A percentile compares a stretch with the other conserved stretches of the same genome.
Conservation (phyloP, 2,329 filamentous ascomycete genomes). For the Zasmidium citrigriseum region DNA sequence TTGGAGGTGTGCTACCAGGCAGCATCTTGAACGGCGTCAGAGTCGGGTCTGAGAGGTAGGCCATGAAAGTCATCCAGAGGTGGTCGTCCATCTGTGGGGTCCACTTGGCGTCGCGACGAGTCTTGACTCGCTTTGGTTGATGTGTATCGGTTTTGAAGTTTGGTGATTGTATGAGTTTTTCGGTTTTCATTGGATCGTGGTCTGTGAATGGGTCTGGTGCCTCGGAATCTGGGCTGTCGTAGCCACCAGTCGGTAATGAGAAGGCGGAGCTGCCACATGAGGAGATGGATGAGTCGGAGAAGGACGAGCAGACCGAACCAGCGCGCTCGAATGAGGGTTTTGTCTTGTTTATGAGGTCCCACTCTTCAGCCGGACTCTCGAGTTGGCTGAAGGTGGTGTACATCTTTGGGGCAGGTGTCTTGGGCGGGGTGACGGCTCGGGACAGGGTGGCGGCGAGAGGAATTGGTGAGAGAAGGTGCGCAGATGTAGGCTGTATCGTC, state of each 20-base stretch:
- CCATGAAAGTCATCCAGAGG: slow-evolving; percentile 66
- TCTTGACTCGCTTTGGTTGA: slow-evolving; percentile 45
- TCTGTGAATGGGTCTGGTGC: slow-evolving; percentile 55
- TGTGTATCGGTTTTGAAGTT: slow-evolving; percentile 25
- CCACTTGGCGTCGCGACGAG: slow-evolving; percentile 50
- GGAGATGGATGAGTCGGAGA: slow-evolving; percentile 64
- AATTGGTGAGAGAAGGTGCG: slow-evolving; percentile 46
- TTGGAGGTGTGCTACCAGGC: slow-evolving; percentile 62
- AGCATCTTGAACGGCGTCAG: slow-evolving; percentile 69
- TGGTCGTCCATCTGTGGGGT: slow-evolving; percentile 66
- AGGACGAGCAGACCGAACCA: slow-evolving; percentile 58
- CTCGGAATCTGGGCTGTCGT: slow-evolving; percentile 63
- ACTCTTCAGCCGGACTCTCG: slow-evolving; percentile 31
- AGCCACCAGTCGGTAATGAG: slow-evolving; percentile 50
- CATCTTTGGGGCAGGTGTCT: slow-evolving; percentile 45
- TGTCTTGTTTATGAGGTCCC: slow-evolving; percentile 34
- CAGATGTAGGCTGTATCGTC: slow-evolving; percentile 30
- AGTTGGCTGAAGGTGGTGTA: slow-evolving; percentile 26
- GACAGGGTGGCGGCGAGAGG: slow-evolving; percentile 25
- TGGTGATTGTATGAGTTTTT: slow-evolving; percentile 27
- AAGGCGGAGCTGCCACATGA: slow-evolving; percentile 58
- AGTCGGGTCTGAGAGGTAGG: slow-evolving; percentile 65
- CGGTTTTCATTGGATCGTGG: slow-evolving; percentile 29
- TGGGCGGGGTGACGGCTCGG: slow-evolving; percentile 49
- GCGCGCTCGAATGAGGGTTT: slow-evolving; percentile 50